phyloP scores from a whole-genome alignment of 495 filamentous ascomycete genomes.

The Xylaria palmicola region DNA sequence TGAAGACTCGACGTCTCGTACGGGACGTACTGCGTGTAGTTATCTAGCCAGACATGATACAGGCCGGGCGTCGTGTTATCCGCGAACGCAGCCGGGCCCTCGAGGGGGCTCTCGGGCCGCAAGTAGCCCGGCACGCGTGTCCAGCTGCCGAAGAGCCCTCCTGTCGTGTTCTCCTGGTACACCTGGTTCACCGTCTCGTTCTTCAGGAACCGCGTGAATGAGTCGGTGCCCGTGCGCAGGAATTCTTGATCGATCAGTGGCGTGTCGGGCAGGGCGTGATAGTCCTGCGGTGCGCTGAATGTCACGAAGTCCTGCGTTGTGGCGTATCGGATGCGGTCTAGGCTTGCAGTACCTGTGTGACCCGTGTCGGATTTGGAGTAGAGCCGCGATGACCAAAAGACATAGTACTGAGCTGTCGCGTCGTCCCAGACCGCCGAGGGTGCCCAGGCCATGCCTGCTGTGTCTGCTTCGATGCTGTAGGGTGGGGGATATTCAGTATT shows the following conservation, averaged over 20 bases:
- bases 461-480: constrained; percentile 29
- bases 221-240: constrained; percentile 28
- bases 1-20: constrained; percentile 30
- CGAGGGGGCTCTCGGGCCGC: constrained; percentile 22
- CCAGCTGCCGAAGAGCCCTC: constrained; percentile 41
- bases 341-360: constrained; percentile 24
- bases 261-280: constrained; percentile 25
- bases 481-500: not conserved
- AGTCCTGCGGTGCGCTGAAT: constrained; percentile 27
- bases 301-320: constrained; percentile 31
- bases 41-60: constrained; percentile 37
- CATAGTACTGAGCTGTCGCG: constrained; percentile 30
- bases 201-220: constrained; percentile 37
- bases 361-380: constrained; percentile 24
- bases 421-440: constrained; percentile 41
- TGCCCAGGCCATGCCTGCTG: constrained; percentile 44
- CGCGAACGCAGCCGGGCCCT: constrained; percentile 36
- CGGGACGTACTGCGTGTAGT: constrained; percentile 38
- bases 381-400: constrained; percentile 35
- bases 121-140: constrained; percentile 28
- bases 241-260: constrained; percentile 39
- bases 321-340: constrained; percentile 32
- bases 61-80: constrained; percentile 33
- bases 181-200: constrained; percentile 36
- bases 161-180: constrained; percentile 31